phyloP scores from a whole-genome alignment of 768 basidiomycete genomes.

The Tylopilus balloui region DNA sequence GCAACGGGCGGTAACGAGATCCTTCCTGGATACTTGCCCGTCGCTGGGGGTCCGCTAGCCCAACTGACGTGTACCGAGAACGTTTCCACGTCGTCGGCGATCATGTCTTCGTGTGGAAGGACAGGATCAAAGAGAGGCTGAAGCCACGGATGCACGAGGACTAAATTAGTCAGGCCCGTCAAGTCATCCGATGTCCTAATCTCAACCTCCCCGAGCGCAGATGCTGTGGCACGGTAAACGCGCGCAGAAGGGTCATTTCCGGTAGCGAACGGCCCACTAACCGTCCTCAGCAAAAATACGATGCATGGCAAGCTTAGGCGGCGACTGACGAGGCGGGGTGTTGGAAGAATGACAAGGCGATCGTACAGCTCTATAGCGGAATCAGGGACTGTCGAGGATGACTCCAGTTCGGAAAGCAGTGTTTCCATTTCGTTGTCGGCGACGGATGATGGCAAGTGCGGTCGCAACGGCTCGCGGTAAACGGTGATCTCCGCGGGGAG shows the following conservation, averaged over 20 bases:
- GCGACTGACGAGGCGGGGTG: slow-evolving; percentile 14
- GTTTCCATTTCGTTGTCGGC: slow-evolving; percentile 10
- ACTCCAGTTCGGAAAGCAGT: slow-evolving; percentile 1
- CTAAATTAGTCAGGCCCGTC: slow-evolving; percentile 4
- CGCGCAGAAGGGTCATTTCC: not conserved
- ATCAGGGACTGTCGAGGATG: not conserved
- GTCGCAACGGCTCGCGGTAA: slow-evolving; percentile 7
- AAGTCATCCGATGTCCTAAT: slow-evolving; percentile 12
- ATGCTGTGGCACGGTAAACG: slow-evolving; percentile 13
- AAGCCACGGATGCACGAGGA: slow-evolving; percentile 21
- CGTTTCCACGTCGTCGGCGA: slow-evolving; percentile 8
- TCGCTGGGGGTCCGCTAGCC: not conserved
- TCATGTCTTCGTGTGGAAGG: slow-evolving; percentile 19
- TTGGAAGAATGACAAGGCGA: slow-evolving; percentile 8
- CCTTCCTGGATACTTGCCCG: not conserved
- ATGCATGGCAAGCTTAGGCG: slow-evolving; percentile 14
- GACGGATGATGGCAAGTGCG: slow-evolving; percentile 6
- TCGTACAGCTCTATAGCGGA: slow-evolving; percentile 12
- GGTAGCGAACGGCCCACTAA: slow-evolving; percentile 4
- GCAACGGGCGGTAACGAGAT: not conserved
- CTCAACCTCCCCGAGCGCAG: slow-evolving; percentile 1
- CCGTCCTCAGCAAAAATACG: slow-evolving; percentile 9
- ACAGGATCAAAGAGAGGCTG: slow-evolving; percentile 13
- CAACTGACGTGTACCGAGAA: not conserved
- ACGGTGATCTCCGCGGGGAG: slow-evolving; percentile 19